These are phyloP conservation scores for Harringtonia lauricola DNA, from an alignment of 2,329 filamentous ascomycete genomes.

Conservation along the genomic window DNA sequence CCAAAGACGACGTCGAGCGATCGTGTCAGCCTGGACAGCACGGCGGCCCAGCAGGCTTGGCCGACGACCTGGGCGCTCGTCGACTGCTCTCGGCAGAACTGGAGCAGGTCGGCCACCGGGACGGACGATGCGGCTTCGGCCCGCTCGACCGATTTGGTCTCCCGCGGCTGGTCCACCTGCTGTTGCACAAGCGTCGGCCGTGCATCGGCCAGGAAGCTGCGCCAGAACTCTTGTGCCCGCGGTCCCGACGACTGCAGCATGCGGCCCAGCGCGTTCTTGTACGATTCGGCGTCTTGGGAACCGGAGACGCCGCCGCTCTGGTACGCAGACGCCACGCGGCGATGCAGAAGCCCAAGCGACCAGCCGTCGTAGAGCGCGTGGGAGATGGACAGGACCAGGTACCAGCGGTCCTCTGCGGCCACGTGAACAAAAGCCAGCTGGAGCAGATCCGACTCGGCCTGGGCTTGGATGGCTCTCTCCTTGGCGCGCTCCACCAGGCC, in stretches of 20 bases:
- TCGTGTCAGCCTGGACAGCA: slow-evolving; percentile 50
- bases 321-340: slow-evolving; percentile 59
- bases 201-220: slow-evolving; percentile 47
- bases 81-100: slow-evolving; percentile 53
- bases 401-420: slow-evolving; percentile 18
- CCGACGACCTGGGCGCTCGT: slow-evolving; percentile 69
- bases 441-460: slow-evolving; percentile 30
- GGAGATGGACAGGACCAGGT: slow-evolving; percentile 58
- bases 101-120: slow-evolving; percentile 27
- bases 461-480: slow-evolving; percentile 21
- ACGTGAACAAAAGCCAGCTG: slow-evolving; percentile 33
- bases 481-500: slow-evolving; percentile 25
- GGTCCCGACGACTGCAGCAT: slow-evolving; percentile 32
- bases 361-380: slow-evolving; percentile 88
- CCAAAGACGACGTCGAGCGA: slow-evolving; percentile 73
- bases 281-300: background rate
- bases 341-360: slow-evolving; percentile 65
- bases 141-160: slow-evolving; percentile 15
- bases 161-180: background rate
- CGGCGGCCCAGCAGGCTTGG: slow-evolving; percentile 64
- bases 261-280: slow-evolving; percentile 29
- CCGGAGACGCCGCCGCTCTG: slow-evolving; percentile 22
- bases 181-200: slow-evolving; percentile 19
- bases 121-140: slow-evolving; percentile 33
- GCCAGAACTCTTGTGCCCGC: slow-evolving; percentile 56